Percentiles rank a stretch among this genome's conserved stretches.
Evolutionary conservation across 768 basidiomycete species (phyloP).

Genomic region (Russula dissimulans): DNA sequence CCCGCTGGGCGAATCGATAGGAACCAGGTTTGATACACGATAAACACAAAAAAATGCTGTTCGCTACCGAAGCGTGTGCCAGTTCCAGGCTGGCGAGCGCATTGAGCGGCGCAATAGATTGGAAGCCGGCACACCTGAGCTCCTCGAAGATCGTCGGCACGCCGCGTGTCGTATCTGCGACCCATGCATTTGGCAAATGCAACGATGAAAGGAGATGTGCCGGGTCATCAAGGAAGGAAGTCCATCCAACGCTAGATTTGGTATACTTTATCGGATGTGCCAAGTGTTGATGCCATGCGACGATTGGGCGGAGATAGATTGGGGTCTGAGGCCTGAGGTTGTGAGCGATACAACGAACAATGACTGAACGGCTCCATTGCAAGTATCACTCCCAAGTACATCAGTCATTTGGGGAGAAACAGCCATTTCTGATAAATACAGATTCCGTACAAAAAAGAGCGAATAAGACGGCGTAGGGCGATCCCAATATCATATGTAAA

Average conservation of each 20-base stretch:
- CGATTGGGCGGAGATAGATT: neutral
- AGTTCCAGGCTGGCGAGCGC: neutral
- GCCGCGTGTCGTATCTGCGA: neutral
- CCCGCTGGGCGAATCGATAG: neutral
- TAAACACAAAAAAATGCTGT: neutral
- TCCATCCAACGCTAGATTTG: neutral
- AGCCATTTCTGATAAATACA: neutral
- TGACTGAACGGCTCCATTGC: too few species aligned
- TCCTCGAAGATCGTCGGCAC: neutral
- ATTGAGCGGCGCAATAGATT: neutral
- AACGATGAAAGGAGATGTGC: neutral
- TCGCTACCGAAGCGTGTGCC: slow-evolving; percentile 7
- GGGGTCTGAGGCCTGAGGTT: too few species aligned
- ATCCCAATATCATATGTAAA: slow-evolving; percentile 10
- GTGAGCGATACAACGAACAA: too few species aligned
- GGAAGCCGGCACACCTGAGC: neutral
- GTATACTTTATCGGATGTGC: neutral
- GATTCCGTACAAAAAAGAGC: neutral
- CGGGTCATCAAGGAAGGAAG: neutral
- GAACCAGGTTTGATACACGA: too few species aligned
- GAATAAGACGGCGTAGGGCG: neutral
- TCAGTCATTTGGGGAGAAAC: too few species aligned
- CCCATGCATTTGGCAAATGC: neutral
- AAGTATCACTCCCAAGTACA: too few species aligned
- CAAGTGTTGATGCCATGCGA: neutral